Evolutionary conservation across 805 yeast genomes (phyloP).

Genomic region (Metschnikowia baotianmanensis): DNA sequence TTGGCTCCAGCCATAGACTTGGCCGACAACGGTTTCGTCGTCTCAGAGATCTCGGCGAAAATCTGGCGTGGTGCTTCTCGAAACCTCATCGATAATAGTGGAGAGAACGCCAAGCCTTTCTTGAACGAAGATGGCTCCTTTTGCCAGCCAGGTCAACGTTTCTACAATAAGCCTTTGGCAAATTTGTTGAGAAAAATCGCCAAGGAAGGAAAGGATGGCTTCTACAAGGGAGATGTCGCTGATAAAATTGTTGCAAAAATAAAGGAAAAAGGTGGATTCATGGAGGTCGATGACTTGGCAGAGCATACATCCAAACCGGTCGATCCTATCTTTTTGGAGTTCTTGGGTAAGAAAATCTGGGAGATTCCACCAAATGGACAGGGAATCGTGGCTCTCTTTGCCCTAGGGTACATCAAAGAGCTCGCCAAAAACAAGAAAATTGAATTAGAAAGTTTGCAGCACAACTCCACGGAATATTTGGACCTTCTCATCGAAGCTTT

Average conservation of each 20-base stretch:
- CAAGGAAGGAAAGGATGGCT: conserved; percentile 58
- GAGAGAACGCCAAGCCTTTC: conserved; percentile 22
- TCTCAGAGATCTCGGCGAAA: conserved; percentile 55
- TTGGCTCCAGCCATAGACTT: conserved; percentile 64
- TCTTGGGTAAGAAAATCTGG: conserved; percentile 58
- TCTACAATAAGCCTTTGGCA: conserved; percentile 53
- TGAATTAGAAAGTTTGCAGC: conserved; percentile 45
- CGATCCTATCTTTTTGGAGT: conserved; percentile 57
- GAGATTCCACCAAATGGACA: conserved; percentile 87
- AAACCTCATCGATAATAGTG: conserved; percentile 39
- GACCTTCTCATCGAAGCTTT: conserved; percentile 70
- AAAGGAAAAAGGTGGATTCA: conserved; percentile 51
- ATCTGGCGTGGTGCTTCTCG: conserved; percentile 45
- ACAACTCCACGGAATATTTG: conserved; percentile 68
- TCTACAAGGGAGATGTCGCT: conserved; percentile 71
- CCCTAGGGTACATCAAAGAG: conserved; percentile 62
- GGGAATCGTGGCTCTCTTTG: conserved; percentile 71
- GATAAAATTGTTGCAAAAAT: conserved; percentile 58
- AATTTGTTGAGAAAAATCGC: conserved; percentile 51
- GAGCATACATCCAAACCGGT: conserved; percentile 60
- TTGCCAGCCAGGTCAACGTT: conserved; percentile 32
- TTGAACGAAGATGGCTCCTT: conserved; percentile 18
- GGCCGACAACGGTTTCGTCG: conserved; percentile 66
- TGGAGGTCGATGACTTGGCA: conserved; percentile 54
- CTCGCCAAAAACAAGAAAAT: conserved; percentile 45